Evolutionary conservation across 305 asterid species (phyloP).

Genomic region (Fraxinus nigra): DNA sequence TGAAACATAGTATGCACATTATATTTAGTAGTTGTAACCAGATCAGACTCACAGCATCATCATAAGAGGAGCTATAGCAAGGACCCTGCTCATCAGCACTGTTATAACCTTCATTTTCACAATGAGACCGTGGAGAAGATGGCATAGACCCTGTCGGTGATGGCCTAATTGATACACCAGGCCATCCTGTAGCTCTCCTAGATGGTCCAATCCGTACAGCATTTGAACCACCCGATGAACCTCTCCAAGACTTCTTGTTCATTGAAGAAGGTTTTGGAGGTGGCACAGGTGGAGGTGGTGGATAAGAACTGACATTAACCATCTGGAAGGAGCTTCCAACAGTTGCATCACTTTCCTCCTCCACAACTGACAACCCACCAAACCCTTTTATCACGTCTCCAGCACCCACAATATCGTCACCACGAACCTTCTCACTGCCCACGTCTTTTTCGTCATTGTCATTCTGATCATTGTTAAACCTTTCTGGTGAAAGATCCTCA

Average conservation of each 20-base stretch:
- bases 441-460: constrained; percentile 35
- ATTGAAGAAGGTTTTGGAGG: constrained; percentile 75
- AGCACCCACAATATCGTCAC: constrained; percentile 40
- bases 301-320: constrained; percentile 58
- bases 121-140: constrained; percentile 92
- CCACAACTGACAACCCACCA: constrained; percentile 42
- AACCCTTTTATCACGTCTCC: constrained; percentile 42
- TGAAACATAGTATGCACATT: neutral
- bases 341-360: constrained; percentile 51
- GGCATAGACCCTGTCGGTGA: constrained; percentile 91
- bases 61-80: constrained; percentile 64
- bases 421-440: constrained; percentile 37
- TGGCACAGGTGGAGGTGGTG: constrained; percentile 97
- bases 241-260: constrained; percentile 53
- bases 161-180: constrained; percentile 66
- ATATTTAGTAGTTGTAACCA: constrained; percentile 9
- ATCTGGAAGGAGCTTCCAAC: constrained; percentile 55
- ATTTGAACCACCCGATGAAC: constrained; percentile 47
- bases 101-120: constrained; percentile 95
- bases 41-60: constrained; percentile 72
- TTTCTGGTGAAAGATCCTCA: constrained; percentile 49
- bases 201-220: constrained; percentile 56
- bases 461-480: constrained; percentile 32
- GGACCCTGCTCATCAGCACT: constrained; percentile 92
- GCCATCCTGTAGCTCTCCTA: constrained; percentile 65